Evolutionary conservation across 495 filamentous ascomycete species (phyloP).

Genomic region (Tuber umbilicatum): DNA sequence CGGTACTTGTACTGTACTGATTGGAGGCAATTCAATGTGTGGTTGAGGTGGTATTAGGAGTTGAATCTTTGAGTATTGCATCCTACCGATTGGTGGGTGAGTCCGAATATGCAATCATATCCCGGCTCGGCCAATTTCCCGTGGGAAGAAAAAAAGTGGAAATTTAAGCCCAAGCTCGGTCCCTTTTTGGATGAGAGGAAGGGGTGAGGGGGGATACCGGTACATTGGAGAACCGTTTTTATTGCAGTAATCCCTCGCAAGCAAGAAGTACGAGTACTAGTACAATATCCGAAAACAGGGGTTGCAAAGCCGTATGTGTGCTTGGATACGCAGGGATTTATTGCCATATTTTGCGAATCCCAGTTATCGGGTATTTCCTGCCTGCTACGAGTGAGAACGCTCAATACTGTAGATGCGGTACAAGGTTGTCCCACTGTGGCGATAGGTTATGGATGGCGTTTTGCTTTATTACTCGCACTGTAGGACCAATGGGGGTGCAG

Average conservation of each 20-base stretch:
- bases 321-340: too few species aligned
- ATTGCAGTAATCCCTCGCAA: not conserved
- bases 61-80: not conserved
- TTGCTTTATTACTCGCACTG: not conserved
- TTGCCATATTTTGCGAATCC: too few species aligned
- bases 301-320: too few species aligned
- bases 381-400: not conserved
- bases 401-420: not conserved
- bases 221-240: not conserved
- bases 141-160: not conserved
- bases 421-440: not conserved
- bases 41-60: not conserved
- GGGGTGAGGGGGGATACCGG: not conserved
- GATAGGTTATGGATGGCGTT: constrained; percentile 6
- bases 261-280: too few species aligned
- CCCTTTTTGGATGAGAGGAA: not conserved
- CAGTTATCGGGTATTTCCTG: too few species aligned
- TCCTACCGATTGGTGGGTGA: not conserved
- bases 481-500: not conserved
- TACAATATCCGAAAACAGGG: too few species aligned
- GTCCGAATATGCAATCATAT: not conserved
- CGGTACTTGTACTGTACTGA: too few species aligned
- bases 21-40: not conserved
- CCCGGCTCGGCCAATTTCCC: not conserved
- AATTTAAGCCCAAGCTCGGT: not conserved